Evolutionary conservation across 805 yeast species (phyloP).

Genomic region (Priceomyces castillae): DNA sequence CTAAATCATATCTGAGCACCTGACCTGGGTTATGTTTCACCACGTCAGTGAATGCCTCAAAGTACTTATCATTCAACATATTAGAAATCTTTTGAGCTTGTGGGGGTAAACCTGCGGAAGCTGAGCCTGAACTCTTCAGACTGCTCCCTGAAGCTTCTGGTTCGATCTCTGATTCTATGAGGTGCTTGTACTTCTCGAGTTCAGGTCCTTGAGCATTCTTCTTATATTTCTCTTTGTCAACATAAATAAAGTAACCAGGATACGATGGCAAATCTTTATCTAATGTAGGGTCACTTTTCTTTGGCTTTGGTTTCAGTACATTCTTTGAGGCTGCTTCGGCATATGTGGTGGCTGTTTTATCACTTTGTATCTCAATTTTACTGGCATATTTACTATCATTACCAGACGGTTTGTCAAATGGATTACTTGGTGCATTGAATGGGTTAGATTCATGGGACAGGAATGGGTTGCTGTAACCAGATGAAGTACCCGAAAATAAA

Average conservation of each 20-base stretch:
- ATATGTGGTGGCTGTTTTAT: conserved; percentile 8
- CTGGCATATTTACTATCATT: conserved; percentile 3
- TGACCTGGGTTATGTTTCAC: conserved; percentile 84
- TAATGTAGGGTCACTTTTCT: conserved; percentile 2
- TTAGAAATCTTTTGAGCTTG: conserved; percentile 23
- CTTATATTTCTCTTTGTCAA: conserved; percentile 67
- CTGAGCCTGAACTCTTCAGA: conserved; percentile 6
- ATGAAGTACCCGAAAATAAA: conserved; percentile 23
- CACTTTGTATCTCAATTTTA: conserved; percentile 12
- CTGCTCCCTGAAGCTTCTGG: conserved; percentile 21
- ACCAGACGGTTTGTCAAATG: conserved; percentile 26
- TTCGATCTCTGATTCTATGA: conserved; percentile 51
- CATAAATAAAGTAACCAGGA: conserved; percentile 66
- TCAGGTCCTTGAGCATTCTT: conserved; percentile 54
- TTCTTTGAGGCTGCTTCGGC: conserved; percentile 21
- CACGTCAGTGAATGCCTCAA: conserved; percentile 72
- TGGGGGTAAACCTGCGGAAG: conserved; percentile 15
- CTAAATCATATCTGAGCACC: conserved; percentile 79
- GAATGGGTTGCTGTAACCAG: conserved; percentile 38
- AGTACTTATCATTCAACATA: conserved; percentile 68
- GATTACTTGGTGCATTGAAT: conserved; percentile 18
- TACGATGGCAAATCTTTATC: conserved; percentile 43
- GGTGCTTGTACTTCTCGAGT: conserved; percentile 41
- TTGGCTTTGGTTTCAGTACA: conserved; percentile 1
- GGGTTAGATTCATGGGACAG: conserved; percentile 15